Evolutionary conservation across 306 rosid species (phyloP).

Genomic region (Hippophae tibetana): DNA sequence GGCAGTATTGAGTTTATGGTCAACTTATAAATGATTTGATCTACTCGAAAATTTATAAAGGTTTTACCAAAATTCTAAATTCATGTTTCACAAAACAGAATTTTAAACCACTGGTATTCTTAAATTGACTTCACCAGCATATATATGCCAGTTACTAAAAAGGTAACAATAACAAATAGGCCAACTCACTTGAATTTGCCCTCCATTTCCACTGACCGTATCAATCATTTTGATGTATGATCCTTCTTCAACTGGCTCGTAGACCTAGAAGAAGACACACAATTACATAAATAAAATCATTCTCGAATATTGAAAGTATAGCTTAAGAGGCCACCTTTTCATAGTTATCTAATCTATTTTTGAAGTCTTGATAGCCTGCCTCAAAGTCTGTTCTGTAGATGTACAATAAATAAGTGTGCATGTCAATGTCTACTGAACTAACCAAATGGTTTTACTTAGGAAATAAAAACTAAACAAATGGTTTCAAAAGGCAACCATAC

Average conservation of each 20-base stretch:
- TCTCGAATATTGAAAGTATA: too few species aligned
- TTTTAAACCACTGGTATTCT: not conserved
- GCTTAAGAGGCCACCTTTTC: conserved; percentile 46
- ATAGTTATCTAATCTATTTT: conserved; percentile 72
- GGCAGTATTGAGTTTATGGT: too few species aligned
- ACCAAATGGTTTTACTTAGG: conserved; percentile 8
- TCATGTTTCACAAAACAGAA: too few species aligned
- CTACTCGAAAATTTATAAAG: too few species aligned
- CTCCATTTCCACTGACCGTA: conserved; percentile 94
- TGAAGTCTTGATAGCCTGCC: conserved; percentile 82
- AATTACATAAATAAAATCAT: conserved; percentile 5
- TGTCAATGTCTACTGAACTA: conserved; percentile 15
- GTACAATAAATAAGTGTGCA: conserved; percentile 17
- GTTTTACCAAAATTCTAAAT: too few species aligned
- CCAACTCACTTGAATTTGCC: conserved; percentile 86
- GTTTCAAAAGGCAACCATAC: conserved; percentile 46
- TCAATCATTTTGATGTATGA: conserved; percentile 98
- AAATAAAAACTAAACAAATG: conserved; percentile 15
- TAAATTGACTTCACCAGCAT: not conserved
- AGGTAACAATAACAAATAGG: conserved; percentile 4
- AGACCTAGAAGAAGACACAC: conserved; percentile 43
- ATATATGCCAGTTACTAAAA: not conserved
- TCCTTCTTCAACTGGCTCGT: conserved; percentile 95
- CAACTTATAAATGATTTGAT: too few species aligned
- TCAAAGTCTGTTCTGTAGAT: conserved; percentile 86